A percentile compares a stretch with the other conserved stretches of the same genome.
These are phyloP conservation scores for Cyathus striatus DNA, from an alignment of 768 basidiomycete species.

Conservation along the genomic window DNA sequence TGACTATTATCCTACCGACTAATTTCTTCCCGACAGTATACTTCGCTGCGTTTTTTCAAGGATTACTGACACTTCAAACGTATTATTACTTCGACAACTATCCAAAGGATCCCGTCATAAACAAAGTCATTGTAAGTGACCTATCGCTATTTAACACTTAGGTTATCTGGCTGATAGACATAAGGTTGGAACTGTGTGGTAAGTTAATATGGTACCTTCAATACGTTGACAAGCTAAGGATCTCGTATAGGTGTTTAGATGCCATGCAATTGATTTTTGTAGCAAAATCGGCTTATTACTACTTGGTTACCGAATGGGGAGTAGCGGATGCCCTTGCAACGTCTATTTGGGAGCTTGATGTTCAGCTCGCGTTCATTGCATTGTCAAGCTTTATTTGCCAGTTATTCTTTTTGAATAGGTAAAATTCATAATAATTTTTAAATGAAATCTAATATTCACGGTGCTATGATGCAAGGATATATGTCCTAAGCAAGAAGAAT, in stretches of 20 bases:
- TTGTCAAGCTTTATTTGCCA: constrained; percentile 12
- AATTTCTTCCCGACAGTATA: background rate
- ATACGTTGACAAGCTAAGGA: background rate
- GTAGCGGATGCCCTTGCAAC: constrained; percentile 7
- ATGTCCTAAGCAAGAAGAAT: constrained; percentile 7
- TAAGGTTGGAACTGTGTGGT: background rate
- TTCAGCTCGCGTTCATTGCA: constrained; percentile 12
- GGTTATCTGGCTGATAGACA: background rate
- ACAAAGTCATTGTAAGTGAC: constrained; percentile 6
- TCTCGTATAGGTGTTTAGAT: constrained; percentile 8
- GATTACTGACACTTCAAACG: constrained; percentile 6
- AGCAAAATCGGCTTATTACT: constrained; percentile 10
- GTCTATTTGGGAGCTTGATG: constrained; percentile 7
- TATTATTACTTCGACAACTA: constrained; percentile 10
- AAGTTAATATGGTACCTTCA: background rate
- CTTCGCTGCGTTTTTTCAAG: constrained; percentile 4
- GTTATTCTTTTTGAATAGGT: constrained; percentile 11
- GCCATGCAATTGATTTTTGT: constrained; percentile 10
- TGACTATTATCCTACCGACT: background rate
- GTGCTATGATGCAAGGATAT: constrained; percentile 6
- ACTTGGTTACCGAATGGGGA: constrained; percentile 14
- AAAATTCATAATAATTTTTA: background rate
- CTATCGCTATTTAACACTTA: background rate
- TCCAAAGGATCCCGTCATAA: constrained; percentile 6
- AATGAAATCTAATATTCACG: background rate